Evolutionary conservation across 208 protist genomes (phyloP).

Genomic region (Crithidia mellificae): DNA sequence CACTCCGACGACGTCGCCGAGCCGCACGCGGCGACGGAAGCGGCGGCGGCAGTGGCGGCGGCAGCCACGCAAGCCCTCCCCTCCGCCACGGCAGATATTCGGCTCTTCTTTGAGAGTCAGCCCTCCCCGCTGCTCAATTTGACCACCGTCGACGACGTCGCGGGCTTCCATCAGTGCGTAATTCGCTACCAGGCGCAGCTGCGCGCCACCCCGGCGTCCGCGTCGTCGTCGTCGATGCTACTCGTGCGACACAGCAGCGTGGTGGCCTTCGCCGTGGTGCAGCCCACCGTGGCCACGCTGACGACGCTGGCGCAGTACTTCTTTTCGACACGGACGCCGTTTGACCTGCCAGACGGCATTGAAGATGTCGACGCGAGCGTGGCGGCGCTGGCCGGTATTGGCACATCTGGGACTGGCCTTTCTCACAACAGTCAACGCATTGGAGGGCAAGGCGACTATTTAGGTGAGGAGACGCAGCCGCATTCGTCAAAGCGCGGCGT

Average conservation of each 20-base stretch:
- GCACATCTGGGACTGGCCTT: background rate
- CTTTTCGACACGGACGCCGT: constrained; percentile 30
- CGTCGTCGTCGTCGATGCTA: constrained; percentile 24
- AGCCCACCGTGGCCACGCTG: constrained; percentile 47
- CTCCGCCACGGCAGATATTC: constrained; percentile 15
- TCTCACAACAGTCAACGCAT: background rate
- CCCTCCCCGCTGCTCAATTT: constrained; percentile 25
- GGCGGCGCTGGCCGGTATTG: background rate
- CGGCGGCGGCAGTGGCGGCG: constrained; percentile 7
- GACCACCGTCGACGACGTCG: constrained; percentile 16
- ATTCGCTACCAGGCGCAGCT: constrained; percentile 26
- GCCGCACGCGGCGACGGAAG: background rate
- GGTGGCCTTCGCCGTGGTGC: constrained; percentile 39
- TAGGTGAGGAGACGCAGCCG: background rate
- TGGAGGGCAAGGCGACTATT: background rate
- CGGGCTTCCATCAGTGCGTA: constrained; percentile 19
- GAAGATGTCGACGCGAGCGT: background rate
- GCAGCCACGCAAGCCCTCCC: background rate
- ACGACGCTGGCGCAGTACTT: constrained; percentile 55
- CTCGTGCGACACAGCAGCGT: constrained; percentile 30
- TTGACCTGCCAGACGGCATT: background rate
- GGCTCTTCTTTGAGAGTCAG: constrained; percentile 31
- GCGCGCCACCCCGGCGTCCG: constrained; percentile 14
- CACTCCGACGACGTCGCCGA: constrained; percentile 2
- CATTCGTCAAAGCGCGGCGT: background rate